phyloP scores from a whole-genome alignment of 2,329 filamentous ascomycete species.

The Colletotrichum spaethianum region DNA sequence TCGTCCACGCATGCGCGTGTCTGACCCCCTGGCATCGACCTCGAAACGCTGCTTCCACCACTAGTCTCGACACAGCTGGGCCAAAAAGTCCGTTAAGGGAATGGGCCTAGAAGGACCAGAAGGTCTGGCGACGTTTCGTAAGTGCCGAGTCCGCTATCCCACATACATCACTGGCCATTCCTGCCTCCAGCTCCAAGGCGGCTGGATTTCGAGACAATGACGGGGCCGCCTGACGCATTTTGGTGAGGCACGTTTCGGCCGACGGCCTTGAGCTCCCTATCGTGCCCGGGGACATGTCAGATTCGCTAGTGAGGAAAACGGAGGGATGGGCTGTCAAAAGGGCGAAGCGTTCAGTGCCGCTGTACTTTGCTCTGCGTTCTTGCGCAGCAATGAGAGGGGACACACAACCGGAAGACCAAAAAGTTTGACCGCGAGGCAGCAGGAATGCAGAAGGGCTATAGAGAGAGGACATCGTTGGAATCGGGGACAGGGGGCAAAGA shows the following conservation, averaged over 20 bases:
- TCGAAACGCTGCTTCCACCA: no score
- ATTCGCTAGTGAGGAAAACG: background rate
- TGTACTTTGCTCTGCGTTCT: slow-evolving; percentile 24
- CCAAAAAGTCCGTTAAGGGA: background rate
- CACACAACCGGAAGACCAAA: background rate
- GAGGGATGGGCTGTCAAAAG: background rate
- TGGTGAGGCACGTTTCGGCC: background rate
- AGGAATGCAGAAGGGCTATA: background rate
- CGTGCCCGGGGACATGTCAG: background rate
- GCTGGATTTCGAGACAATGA: slow-evolving; percentile 2
- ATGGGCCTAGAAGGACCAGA: background rate
- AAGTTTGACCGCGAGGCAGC: background rate
- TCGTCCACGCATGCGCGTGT: no score
- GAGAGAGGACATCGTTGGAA: slow-evolving; percentile 10
- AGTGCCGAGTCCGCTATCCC: background rate
- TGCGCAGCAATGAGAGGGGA: background rate
- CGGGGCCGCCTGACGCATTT: background rate
- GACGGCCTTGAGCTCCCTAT: background rate
- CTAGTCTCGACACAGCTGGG: no score
- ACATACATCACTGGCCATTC: background rate
- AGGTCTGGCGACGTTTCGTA: slow-evolving; percentile 5
- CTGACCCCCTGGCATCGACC: no score
- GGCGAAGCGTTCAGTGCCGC: slow-evolving; percentile 3
- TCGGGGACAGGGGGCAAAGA: background rate
- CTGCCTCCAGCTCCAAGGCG: background rate